phyloP scores from a whole-genome alignment of 441 rosid species.

The Erodium texanum region DNA sequence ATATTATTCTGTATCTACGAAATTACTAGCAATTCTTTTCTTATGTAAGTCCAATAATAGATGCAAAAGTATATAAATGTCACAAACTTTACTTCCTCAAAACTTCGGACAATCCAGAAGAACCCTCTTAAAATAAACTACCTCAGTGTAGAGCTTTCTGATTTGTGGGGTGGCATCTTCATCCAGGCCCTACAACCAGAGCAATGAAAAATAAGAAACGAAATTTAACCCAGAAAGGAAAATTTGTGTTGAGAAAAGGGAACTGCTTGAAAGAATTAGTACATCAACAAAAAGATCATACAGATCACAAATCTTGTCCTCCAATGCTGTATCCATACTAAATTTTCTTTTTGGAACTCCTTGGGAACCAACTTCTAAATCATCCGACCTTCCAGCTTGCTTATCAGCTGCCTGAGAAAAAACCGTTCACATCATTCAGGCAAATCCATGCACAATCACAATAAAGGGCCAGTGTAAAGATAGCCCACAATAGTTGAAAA shows the following conservation, averaged over 20 bases:
- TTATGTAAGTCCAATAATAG: neutral
- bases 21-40: neutral
- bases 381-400: conserved; percentile 56
- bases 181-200: conserved; percentile 67
- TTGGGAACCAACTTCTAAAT: conserved; percentile 43
- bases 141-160: conserved; percentile 82
- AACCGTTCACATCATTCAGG: neutral
- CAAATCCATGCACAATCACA: neutral
- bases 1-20: neutral
- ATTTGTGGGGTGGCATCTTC: conserved; percentile 80
- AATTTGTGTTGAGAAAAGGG: neutral
- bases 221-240: neutral
- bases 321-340: conserved; percentile 62
- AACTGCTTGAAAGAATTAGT: conserved; percentile 22
- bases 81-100: neutral
- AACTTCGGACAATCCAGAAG: conserved; percentile 2
- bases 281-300: conserved; percentile 94
- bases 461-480: neutral
- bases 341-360: conserved; percentile 40
- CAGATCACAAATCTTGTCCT: conserved; percentile 88
- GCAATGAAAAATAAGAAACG: conserved; percentile 18
- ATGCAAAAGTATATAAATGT: neutral
- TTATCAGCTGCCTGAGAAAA: conserved; percentile 42
- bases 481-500: neutral
- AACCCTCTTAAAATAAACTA: conserved; percentile 37